Percentiles rank a stretch among this genome's conserved stretches.
Conservation (phyloP, 345 rosid species). For the Hibiscus trionum region DNA sequence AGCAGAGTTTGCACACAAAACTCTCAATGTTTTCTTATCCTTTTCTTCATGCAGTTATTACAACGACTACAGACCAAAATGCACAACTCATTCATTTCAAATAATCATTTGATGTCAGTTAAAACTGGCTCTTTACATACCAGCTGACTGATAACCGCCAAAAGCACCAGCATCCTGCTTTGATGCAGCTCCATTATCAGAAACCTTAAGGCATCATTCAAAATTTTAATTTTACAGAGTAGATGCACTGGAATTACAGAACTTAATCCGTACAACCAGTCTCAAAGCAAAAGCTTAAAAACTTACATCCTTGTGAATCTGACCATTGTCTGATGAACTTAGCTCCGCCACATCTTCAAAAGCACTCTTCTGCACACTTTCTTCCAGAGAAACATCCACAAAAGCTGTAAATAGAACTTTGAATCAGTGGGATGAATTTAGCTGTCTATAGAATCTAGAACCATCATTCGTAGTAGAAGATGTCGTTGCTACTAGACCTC, state of each 20-base stretch:
- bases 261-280: neutral
- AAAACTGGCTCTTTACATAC: conserved; percentile 31
- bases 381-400: conserved; percentile 76
- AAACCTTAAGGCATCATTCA: conserved; percentile 34
- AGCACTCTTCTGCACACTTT: conserved; percentile 51
- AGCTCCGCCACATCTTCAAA: conserved; percentile 50
- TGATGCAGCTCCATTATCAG: conserved; percentile 70
- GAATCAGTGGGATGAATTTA: conserved; percentile 3
- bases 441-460: neutral
- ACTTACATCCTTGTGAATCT: conserved; percentile 46
- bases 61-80: neutral
- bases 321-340: conserved; percentile 44
- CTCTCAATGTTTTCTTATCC: neutral
- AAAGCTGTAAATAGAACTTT: conserved; percentile 48
- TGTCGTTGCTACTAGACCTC: neutral
- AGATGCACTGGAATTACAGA: neutral
- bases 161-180: conserved; percentile 33
- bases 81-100: neutral
- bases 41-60: neutral
- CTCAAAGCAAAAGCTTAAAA: conserved; percentile 1
- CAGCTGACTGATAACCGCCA: conserved; percentile 35
- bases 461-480: neutral
- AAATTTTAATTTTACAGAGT: neutral
- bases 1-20: neutral
- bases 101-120: neutral